Conservation (phyloP, 495 filamentous ascomycete genomes). For the Penicillium bovifimosum region DNA sequence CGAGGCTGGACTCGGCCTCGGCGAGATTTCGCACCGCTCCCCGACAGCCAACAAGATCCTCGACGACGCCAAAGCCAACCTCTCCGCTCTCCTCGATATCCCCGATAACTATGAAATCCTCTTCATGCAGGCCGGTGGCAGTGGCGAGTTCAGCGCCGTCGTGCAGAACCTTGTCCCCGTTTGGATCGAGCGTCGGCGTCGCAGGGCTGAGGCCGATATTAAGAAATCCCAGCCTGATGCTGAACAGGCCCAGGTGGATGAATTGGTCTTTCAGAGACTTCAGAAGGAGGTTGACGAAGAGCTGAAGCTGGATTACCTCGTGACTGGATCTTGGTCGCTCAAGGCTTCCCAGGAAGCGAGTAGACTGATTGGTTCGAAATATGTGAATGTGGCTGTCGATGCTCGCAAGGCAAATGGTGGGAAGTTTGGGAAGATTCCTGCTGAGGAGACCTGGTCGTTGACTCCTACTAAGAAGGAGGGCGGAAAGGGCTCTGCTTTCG, state of each 20-base stretch:
- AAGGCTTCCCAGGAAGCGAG: conserved; percentile 86
- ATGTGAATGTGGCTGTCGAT: conserved; percentile 76
- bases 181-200: conserved; percentile 66
- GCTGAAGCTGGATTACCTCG: conserved; percentile 79
- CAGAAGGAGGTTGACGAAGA: conserved; percentile 57
- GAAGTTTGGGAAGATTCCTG: conserved; percentile 84
- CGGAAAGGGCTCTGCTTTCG: conserved; percentile 58
- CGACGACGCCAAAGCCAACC: conserved; percentile 57
- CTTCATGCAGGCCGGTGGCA: conserved; percentile 80
- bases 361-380: conserved; percentile 65
- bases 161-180: conserved; percentile 75
- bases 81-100: conserved; percentile 66
- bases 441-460: conserved; percentile 69
- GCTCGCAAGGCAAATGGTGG: conserved; percentile 63
- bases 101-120: conserved; percentile 71
- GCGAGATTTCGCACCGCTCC: conserved; percentile 89
- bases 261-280: conserved; percentile 53
- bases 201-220: conserved; percentile 30
- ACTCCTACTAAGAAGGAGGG: conserved; percentile 51
- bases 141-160: conserved; percentile 72
- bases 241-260: conserved; percentile 38
- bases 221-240: conserved; percentile 26
- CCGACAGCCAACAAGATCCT: conserved; percentile 65
- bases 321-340: conserved; percentile 85
- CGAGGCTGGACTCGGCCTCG: conserved; percentile 62